Base-by-base conservation (phyloP, 192 early-diverging fungal species). In the Coemansia sp. region DNA sequence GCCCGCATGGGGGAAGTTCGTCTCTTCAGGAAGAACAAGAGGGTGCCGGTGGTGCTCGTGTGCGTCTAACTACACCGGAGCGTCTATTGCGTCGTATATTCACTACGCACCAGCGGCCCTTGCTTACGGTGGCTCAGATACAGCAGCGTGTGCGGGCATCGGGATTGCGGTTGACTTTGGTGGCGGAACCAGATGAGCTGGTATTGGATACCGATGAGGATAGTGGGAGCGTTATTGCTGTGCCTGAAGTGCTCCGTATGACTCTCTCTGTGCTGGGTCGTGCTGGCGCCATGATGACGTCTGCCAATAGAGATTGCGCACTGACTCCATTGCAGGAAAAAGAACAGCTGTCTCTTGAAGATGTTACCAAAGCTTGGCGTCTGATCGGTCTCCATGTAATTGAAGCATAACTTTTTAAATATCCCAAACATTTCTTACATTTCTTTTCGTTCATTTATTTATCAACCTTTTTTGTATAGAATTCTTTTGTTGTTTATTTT, bases 191-290 rank as follows among this genome's bases (percentile, higher is more conserved):
- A 0, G 62, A 58, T 13, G 70, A 72, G 7, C 24, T 72, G 8
- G 70, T 65, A 38, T 53, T 72, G 22, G 63, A 61, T 37, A 50
- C 62, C 6, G 70, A 72, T 54, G 70, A 72, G 44, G 36, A 72
- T 27, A 65, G 70, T 58, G 70, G 70, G 41, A 72, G 70, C 33
- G 54, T 72, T 29, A 64, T 61, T 23, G 53, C 70, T 2, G 70
- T 65, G 46, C 70, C 70, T 9, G 70, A 72, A 37, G 63, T 66
- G 18, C 56, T 72, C 62, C 70, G 70, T 4, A 72, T 72, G 70
- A 72, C 70, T 22, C 54, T 72, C 27, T 65, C 70, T 7, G 70
- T 72, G 50, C 70, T 72, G 5, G 70, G 70, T 34, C 60, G 42
- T 20, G 62, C 62, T 6, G 43, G 32, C 14, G 47, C 60, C n/a